These are phyloP conservation scores for Lactarius hatsudake DNA, from an alignment of 768 basidiomycete genomes.

Conservation along the genomic window DNA sequence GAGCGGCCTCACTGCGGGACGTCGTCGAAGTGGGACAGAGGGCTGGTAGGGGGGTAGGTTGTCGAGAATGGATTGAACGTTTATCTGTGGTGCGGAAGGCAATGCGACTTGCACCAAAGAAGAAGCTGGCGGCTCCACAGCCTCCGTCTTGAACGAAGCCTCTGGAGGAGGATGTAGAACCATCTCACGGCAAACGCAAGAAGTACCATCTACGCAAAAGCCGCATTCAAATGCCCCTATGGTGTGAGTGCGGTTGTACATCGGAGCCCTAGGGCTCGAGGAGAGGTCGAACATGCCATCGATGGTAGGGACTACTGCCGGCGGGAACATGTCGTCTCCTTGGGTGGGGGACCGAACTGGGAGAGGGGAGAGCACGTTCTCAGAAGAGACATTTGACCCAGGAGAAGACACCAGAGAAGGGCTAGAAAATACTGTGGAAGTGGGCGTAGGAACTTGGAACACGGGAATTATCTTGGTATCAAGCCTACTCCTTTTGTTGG, in stretches of 20 bases:
- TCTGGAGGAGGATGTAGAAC: constrained; percentile 45
- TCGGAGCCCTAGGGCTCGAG: constrained; percentile 32
- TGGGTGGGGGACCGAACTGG: constrained; percentile 32
- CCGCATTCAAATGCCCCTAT: constrained; percentile 62
- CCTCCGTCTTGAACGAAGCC: constrained; percentile 32
- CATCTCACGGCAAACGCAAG: constrained; percentile 78
- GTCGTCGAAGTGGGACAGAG: constrained; percentile 75
- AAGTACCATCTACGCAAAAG: constrained; percentile 65
- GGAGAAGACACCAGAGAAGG: constrained; percentile 54
- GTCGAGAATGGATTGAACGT: constrained; percentile 62
- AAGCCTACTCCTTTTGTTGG: constrained; percentile 38
- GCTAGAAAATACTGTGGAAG: constrained; percentile 37
- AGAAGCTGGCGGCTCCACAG: constrained; percentile 27
- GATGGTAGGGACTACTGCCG: constrained; percentile 35
- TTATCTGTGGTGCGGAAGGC: constrained; percentile 23
- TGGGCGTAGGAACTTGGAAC: constrained; percentile 31
- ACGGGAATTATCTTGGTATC: constrained; percentile 30
- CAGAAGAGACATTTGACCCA: constrained; percentile 35
- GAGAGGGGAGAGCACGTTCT: constrained; percentile 36
- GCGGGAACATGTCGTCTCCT: constrained; percentile 32
- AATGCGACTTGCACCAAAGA: constrained; percentile 25
- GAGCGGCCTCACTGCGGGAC: constrained; percentile 37
- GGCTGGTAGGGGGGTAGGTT: constrained; percentile 79
- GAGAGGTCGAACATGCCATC: constrained; percentile 40
- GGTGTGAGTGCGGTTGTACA: constrained; percentile 31